Conservation (phyloP, 192 early-diverging fungal genomes). For the Entomortierella parvispora region DNA sequence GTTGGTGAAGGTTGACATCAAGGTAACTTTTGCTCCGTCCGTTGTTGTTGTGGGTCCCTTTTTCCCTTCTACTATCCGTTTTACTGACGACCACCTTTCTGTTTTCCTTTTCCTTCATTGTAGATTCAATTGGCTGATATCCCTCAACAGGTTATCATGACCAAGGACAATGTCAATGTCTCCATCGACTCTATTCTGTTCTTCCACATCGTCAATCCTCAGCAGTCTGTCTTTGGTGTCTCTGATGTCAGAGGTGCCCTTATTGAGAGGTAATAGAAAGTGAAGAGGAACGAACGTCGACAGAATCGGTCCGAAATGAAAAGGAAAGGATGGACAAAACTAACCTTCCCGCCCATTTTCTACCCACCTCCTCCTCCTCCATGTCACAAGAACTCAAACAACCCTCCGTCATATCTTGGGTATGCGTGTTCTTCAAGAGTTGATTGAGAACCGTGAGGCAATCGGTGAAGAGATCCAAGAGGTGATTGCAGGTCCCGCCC, state of each 20-base stretch:
- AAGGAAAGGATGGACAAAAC: too few relatives aligned
- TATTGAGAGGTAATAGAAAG: slow-evolving; percentile 69
- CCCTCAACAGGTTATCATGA: slow-evolving; percentile 79
- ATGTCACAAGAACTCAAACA: slow-evolving; percentile 74
- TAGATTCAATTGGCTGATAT: slow-evolving; percentile 65
- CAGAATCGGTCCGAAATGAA: too few relatives aligned
- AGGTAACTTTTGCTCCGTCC: too few relatives aligned
- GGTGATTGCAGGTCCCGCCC: slow-evolving; percentile 82
- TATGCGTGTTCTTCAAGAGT: slow-evolving; percentile 81
- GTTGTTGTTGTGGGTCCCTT: too few relatives aligned
- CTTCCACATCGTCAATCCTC: slow-evolving; percentile 86
- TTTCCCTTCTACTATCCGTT: too few relatives aligned
- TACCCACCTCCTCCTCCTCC: too few relatives aligned
- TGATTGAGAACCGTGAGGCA: slow-evolving; percentile 86
- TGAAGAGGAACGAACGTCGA: not conserved
- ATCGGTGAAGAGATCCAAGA: slow-evolving; percentile 87
- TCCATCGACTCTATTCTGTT: slow-evolving; percentile 88
- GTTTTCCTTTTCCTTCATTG: too few relatives aligned
- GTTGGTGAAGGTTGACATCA: slow-evolving; percentile 58
- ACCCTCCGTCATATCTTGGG: slow-evolving; percentile 87
- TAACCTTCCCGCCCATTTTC: not conserved
- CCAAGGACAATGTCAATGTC: slow-evolving; percentile 87
- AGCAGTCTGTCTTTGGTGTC: slow-evolving; percentile 82
- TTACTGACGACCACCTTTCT: too few relatives aligned
- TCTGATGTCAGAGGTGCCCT: slow-evolving; percentile 80